Evolutionary conservation across 176 grass and related monocot genomes (phyloP).

Genomic region (sorghum (Sorghum bicolor)): Sorghum_bicolor_NCBIv3 NC_012872.2:11594501-11595000

Average conservation of each 20-base stretch:
- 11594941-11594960: constrained; percentile 21
- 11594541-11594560: neutral
- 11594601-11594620: neutral
- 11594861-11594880: neutral
- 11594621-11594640: neutral
- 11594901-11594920: neutral
- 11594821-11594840: neutral
- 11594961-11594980: constrained; percentile 35
- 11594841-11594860: neutral
- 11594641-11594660: neutral
- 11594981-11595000: constrained; percentile 53
- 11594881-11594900: neutral
- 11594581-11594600: neutral
- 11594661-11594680: neutral
- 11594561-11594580: neutral
- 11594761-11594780: neutral
- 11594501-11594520: neutral
- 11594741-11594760: neutral
- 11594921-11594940: neutral
- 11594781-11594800: neutral
- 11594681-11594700: neutral
- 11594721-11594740: neutral
- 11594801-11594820: neutral
- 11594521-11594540: constrained; percentile 2
- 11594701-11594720: neutral